Base-by-base conservation (phyloP, 2,329 filamentous ascomycete species). In the Ceratocystis variospora region DNA sequence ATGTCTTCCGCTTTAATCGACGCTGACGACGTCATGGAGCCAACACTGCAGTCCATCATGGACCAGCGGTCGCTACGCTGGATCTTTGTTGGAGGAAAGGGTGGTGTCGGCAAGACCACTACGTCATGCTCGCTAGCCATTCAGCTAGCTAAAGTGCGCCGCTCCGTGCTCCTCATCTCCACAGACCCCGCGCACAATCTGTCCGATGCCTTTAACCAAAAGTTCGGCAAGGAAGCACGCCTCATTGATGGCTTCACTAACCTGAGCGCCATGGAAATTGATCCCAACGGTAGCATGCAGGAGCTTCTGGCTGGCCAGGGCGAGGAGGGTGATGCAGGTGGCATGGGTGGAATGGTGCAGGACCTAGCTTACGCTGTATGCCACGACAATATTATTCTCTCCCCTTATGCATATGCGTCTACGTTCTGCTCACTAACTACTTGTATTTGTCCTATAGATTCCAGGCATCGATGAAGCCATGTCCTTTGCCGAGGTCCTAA, bases 21-120 rank as follows among this genome's bases (percentile, higher is more conserved):
- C 68, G 72, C 73, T 77, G 87, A 88, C 73, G 88, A 91, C 74
- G 80, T 84, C 72, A 86, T 97, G 79, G 92, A 96, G 79, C 92
- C 94, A 61, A 90, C 89, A 64, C 89, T 99, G 73, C 89, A 96
- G 79, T 89, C 89, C 70, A 91, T 99, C 74, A 85, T 99, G 73
- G 90, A 96, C 80, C 94, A 99, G 77, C 90, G 91, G 77, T 87
- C 89, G 44, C 86, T 99, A 66, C 90, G 94, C 75, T 99, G 94
- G 94, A 96, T 99, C 78, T 99, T 99, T 73, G 94, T 99, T 68
- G 94, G 94, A 73, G 94, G 94, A 71, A 99, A 99, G 79, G 94
- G 94, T 73, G 94, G 94, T 75, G 94, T 99, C 59, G 94, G 94
- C 76, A 99, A 99, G 81, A 99, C 94, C 33, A 99, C 94, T n/a